These are phyloP conservation scores for Mortierella hygrophila DNA, from an alignment of 192 early-diverging fungal genomes.

Conservation along the genomic window DNA sequence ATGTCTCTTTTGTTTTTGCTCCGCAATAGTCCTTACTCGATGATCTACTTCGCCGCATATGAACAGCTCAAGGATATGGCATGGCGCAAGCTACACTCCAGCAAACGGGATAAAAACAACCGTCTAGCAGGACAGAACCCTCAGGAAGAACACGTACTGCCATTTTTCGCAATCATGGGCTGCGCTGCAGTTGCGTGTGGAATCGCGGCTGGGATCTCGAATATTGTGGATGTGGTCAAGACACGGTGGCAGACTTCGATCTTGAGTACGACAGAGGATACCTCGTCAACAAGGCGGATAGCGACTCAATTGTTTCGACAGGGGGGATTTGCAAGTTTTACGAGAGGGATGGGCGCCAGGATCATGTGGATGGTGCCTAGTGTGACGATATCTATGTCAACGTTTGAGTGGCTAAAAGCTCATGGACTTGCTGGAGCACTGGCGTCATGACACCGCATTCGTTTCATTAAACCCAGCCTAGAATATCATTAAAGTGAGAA, in stretches of 20 bases:
- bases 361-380: conserved; percentile 78
- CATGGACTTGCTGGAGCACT: conserved; percentile 13
- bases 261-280: conserved; percentile 25
- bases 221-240: conserved; percentile 83
- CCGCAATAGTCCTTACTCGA: conserved; percentile 43
- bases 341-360: conserved; percentile 74
- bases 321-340: conserved; percentile 73
- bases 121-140: conserved; percentile 48
- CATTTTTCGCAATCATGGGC: conserved; percentile 68
- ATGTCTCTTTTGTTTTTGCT: neutral
- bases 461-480: neutral
- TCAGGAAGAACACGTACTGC: conserved; percentile 35
- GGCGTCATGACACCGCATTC: neutral
- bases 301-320: conserved; percentile 60
- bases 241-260: conserved; percentile 80
- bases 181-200: conserved; percentile 72
- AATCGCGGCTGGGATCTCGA: conserved; percentile 72
- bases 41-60: conserved; percentile 50
- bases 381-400: conserved; percentile 78
- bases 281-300: conserved; percentile 54
- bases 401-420: conserved; percentile 77
- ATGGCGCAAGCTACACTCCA: conserved; percentile 10
- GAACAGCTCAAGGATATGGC: conserved; percentile 49
- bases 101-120: neutral
- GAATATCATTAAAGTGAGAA: neutral